A percentile compares a stretch with the other conserved stretches of the same genome.
phyloP scores from a whole-genome alignment of 305 asterid genomes.

The Solanum chacoense region DNA sequence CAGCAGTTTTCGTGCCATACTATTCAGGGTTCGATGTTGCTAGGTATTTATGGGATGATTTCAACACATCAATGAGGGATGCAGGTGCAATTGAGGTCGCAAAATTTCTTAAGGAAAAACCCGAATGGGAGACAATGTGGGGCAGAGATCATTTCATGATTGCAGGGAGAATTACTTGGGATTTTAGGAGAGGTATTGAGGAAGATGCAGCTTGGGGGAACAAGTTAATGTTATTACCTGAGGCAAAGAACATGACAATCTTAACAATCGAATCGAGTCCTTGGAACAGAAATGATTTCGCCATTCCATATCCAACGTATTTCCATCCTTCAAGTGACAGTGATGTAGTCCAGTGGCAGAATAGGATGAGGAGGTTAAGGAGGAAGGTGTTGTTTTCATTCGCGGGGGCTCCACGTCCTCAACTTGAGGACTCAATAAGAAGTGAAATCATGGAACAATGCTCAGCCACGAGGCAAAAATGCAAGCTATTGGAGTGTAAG shows the following conservation, averaged over 20 bases:
- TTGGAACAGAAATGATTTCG: constrained; percentile 71
- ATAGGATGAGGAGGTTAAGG: constrained; percentile 33
- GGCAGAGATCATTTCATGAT: constrained; percentile 75
- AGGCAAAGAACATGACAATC: constrained; percentile 52
- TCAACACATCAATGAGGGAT: constrained; percentile 29
- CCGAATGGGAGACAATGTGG: constrained; percentile 52
- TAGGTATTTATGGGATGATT: constrained; percentile 35
- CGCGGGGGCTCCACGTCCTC: constrained; percentile 68
- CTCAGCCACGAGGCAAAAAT: constrained; percentile 14
- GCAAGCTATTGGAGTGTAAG: constrained; percentile 49
- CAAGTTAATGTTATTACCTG: constrained; percentile 57
- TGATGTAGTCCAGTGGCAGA: constrained; percentile 48
- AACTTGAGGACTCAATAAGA: constrained; percentile 48
- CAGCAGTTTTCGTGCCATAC: constrained; percentile 62
- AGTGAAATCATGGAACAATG: constrained; percentile 68
- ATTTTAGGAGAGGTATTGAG: constrained; percentile 38
- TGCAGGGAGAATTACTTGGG: constrained; percentile 78
- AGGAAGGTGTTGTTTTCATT: constrained; percentile 45
- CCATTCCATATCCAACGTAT: constrained; percentile 80
- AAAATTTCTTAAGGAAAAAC: constrained; percentile 26
- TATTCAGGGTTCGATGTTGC: constrained; percentile 70
- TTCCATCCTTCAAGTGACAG: constrained; percentile 61
- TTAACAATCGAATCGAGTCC: constrained; percentile 82
- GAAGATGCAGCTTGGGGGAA: constrained; percentile 57
- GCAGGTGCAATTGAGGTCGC: constrained; percentile 23